A percentile compares a stretch with the other conserved stretches of the same genome.
Conservation (phyloP, 768 basidiomycete species). For the Pleurotus sapidus region DNA sequence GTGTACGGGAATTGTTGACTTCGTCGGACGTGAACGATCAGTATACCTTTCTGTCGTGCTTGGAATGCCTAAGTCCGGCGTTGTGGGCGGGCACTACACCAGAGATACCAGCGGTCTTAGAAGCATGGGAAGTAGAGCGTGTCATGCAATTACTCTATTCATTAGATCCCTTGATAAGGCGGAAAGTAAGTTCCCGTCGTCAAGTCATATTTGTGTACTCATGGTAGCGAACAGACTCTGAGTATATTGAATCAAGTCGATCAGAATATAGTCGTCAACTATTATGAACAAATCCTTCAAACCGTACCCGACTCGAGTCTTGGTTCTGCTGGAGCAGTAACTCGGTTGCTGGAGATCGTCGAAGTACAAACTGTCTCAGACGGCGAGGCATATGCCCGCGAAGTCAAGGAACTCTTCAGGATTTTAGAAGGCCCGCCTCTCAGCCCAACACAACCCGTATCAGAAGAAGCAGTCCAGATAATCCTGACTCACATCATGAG, state of each 20-base stretch:
- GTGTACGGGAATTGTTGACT: slow-evolving; percentile 55
- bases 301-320: slow-evolving; percentile 29
- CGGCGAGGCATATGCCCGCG: slow-evolving; percentile 56
- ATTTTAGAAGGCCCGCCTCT: slow-evolving; percentile 31
- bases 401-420: slow-evolving; percentile 40
- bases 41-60: slow-evolving; percentile 64
- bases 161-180: slow-evolving; percentile 54
- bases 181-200: slow-evolving; percentile 41
- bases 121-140: slow-evolving; percentile 71
- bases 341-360: slow-evolving; percentile 54
- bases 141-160: slow-evolving; percentile 69
- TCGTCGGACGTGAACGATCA: slow-evolving; percentile 58
- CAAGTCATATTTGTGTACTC: too few species aligned
- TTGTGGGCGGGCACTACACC: slow-evolving; percentile 68
- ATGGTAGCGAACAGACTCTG: slow-evolving; percentile 50
- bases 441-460: slow-evolving; percentile 33
- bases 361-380: slow-evolving; percentile 44
- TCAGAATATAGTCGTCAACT: slow-evolving; percentile 49
- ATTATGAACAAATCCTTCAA: slow-evolving; percentile 44
- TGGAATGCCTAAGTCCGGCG: slow-evolving; percentile 52
- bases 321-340: slow-evolving; percentile 35
- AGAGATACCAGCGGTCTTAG: slow-evolving; percentile 50
- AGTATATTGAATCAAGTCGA: slow-evolving; percentile 58
- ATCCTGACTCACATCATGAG: slow-evolving; percentile 54
- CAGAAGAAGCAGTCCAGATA: slow-evolving; percentile 56